phyloP scores from a whole-genome alignment of 352 stramenopile species.

The Globisporangium okanoganense region DNA sequence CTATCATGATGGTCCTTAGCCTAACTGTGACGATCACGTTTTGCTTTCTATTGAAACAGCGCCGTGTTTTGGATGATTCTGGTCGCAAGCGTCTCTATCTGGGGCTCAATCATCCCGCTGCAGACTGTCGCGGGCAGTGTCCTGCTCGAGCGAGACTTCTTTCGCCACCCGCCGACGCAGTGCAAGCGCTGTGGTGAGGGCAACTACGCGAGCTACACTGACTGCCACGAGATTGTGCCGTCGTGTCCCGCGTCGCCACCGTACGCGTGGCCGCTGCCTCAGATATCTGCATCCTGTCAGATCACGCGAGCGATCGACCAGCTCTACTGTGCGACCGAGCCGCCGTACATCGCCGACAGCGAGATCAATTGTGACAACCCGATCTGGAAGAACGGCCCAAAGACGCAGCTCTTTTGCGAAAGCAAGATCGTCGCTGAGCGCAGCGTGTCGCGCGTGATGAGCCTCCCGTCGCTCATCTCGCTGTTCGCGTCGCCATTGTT shows the following conservation, averaged over 20 bases:
- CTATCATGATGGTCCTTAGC: background rate
- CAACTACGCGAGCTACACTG: conserved; percentile 32
- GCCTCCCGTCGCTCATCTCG: conserved; percentile 76
- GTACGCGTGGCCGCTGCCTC: conserved; percentile 40
- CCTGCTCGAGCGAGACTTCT: conserved; percentile 74
- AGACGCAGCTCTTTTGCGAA: conserved; percentile 28
- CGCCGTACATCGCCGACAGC: conserved; percentile 37
- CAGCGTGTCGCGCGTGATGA: conserved; percentile 57
- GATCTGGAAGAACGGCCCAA: conserved; percentile 34
- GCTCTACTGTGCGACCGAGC: conserved; percentile 21
- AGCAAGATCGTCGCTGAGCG: conserved; percentile 40
- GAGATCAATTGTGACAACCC: conserved; percentile 45
- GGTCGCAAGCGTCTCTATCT: conserved; percentile 65
- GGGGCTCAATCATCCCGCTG: conserved; percentile 81
- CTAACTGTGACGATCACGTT: background rate
- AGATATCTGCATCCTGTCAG: conserved; percentile 29
- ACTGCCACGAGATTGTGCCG: conserved; percentile 40
- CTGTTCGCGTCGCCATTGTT: conserved; percentile 66
- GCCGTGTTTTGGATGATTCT: conserved; percentile 72
- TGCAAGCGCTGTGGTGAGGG: conserved; percentile 36
- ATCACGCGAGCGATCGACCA: conserved; percentile 33
- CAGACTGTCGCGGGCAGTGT: conserved; percentile 80
- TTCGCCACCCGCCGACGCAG: conserved; percentile 21
- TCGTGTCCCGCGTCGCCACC: conserved; percentile 30
- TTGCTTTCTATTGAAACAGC: conserved; percentile 6